phyloP scores from a whole-genome alignment of 805 yeast species.

The Kodamaea nitidulidarum region DNA sequence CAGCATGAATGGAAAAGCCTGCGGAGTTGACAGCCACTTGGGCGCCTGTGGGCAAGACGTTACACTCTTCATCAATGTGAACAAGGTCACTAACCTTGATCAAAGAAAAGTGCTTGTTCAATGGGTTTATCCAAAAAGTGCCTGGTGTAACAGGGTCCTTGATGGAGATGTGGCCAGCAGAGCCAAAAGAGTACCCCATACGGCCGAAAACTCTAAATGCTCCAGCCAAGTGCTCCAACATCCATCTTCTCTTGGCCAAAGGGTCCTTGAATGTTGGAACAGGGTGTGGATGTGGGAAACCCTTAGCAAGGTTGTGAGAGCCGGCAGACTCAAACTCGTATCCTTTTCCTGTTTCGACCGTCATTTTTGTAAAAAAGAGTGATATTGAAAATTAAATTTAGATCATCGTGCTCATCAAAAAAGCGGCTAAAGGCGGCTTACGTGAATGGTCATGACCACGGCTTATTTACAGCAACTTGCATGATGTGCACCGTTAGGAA shows the following conservation, averaged over 20 bases:
- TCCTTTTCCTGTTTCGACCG: constrained; percentile 32
- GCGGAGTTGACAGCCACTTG: constrained; percentile 40
- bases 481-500: too few relatives aligned
- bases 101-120: constrained; percentile 66
- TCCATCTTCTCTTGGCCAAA: constrained; percentile 48
- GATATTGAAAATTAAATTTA: neutral
- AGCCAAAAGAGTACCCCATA: constrained; percentile 69
- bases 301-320: constrained; percentile 57
- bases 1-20: constrained; percentile 39
- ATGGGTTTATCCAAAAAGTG: constrained; percentile 87
- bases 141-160: constrained; percentile 78
- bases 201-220: constrained; percentile 83
- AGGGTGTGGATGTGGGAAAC: constrained; percentile 48
- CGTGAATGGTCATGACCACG: too few relatives aligned
- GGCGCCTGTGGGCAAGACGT: constrained; percentile 36
- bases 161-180: constrained; percentile 82
- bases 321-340: constrained; percentile 44
- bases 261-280: constrained; percentile 50
- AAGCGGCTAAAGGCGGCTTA: too few relatives aligned
- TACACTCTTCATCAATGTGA: constrained; percentile 35
- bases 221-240: constrained; percentile 74
- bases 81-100: constrained; percentile 38
- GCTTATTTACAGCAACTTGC: too few relatives aligned
- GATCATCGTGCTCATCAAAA: too few relatives aligned
- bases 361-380: constrained; percentile 2